Percentiles rank a stretch among this genome's conserved stretches.
phyloP scores from a whole-genome alignment of 2,329 filamentous ascomycete genomes.

The Fusarium veterinarium region DNA sequence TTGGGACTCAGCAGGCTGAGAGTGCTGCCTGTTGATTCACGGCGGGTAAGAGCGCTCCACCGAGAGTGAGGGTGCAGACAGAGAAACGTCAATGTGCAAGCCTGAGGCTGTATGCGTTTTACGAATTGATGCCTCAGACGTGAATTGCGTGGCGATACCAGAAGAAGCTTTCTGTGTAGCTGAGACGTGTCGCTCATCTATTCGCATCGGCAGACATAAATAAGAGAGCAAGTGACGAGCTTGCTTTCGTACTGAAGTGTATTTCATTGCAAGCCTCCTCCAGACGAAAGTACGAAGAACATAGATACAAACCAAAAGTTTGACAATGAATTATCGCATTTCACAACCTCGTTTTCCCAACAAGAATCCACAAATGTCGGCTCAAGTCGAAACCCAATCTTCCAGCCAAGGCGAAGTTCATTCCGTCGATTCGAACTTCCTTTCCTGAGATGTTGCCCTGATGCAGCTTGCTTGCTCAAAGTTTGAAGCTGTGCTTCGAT shows the following conservation, averaged over 20 bases:
- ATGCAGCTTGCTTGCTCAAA: not conserved
- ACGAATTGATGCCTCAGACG: not conserved
- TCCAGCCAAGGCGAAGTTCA: not conserved
- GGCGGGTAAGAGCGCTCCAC: not conserved
- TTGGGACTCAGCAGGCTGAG: not conserved
- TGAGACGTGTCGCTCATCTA: not conserved
- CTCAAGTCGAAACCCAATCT: not conserved
- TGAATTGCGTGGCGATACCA: not conserved
- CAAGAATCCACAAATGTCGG: not conserved
- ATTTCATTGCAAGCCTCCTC: not conserved
- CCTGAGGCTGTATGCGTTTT: conserved; percentile 2
- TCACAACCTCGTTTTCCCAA: not conserved
- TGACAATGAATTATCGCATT: not conserved
- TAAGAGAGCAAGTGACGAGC: not conserved
- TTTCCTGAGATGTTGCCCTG: not conserved
- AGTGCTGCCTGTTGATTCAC: conserved; percentile 26
- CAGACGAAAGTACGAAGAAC: not conserved
- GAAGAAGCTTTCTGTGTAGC: not conserved
- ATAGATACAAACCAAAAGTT: not conserved
- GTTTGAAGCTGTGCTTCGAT: not conserved
- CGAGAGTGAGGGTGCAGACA: not conserved
- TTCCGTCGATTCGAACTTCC: not conserved
- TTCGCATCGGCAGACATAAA: not conserved
- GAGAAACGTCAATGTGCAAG: not conserved
- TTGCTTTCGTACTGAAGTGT: not conserved